These are phyloP conservation scores for Mycena kentingensis DNA, from an alignment of 768 basidiomycete genomes.

Conservation along the genomic window DNA sequence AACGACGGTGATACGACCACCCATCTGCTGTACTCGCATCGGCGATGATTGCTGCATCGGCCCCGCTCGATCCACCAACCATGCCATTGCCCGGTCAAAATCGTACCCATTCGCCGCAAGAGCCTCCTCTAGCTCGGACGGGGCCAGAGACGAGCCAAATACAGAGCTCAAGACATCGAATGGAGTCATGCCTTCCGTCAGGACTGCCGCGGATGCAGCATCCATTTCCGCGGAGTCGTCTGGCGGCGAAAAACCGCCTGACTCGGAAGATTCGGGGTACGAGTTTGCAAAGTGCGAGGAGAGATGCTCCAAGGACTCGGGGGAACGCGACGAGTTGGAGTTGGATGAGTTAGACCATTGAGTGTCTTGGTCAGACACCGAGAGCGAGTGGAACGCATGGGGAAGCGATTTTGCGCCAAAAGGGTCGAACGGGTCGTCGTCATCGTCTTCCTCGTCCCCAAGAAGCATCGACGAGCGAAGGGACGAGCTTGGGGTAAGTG, in stretches of 20 bases:
- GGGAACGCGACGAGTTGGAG: slow-evolving; percentile 49
- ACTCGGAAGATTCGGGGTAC: slow-evolving; percentile 21
- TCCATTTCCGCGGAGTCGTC: slow-evolving; percentile 38
- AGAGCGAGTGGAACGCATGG: slow-evolving; percentile 63
- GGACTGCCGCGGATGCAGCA: slow-evolving; percentile 56
- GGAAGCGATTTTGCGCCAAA: slow-evolving; percentile 55
- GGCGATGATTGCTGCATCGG: slow-evolving; percentile 47
- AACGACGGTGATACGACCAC: slow-evolving; percentile 67
- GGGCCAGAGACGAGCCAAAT: slow-evolving; percentile 87
- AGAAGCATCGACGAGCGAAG: slow-evolving; percentile 64
- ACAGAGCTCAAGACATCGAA: slow-evolving; percentile 94
- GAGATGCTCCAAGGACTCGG: slow-evolving; percentile 47
- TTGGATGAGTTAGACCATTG: slow-evolving; percentile 55
- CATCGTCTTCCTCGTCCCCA: slow-evolving; percentile 58
- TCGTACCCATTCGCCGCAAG: slow-evolving; percentile 87
- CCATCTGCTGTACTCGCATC: slow-evolving; percentile 60
- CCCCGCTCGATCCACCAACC: slow-evolving; percentile 78
- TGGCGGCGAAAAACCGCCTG: slow-evolving; percentile 26
- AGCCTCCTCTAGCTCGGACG: slow-evolving; percentile 92
- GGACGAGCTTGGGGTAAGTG: slow-evolving; percentile 69
- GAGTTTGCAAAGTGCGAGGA: slow-evolving; percentile 28
- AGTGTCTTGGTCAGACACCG: slow-evolving; percentile 63
- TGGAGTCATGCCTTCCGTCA: slow-evolving; percentile 94
- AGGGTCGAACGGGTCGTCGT: slow-evolving; percentile 87
- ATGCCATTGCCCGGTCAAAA: slow-evolving; percentile 94